These are phyloP conservation scores for Paramecium sonneborni DNA, from an alignment of 73 alveolate species.

Conservation along the genomic window DNA sequence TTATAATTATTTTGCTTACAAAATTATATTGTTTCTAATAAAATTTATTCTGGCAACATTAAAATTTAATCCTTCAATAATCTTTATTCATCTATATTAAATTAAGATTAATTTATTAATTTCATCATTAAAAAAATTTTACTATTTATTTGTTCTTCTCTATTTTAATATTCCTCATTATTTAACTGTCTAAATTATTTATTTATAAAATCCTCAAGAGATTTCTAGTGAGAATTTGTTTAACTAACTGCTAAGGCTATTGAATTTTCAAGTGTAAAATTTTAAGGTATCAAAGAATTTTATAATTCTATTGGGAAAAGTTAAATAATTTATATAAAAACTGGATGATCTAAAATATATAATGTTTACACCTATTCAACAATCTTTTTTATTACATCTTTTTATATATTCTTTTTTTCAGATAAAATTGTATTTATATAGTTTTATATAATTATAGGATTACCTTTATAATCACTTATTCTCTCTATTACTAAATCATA, in stretches of 20 bases:
- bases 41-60: not conserved
- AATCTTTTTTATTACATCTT: not conserved
- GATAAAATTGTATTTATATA: not conserved
- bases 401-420: not conserved
- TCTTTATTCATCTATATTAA: not conserved
- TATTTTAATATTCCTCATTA: not conserved
- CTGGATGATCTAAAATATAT: not conserved
- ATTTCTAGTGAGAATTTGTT: not conserved
- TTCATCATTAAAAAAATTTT: not conserved
- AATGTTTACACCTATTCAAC: not conserved
- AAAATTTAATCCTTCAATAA: not conserved
- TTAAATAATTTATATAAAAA: not conserved
- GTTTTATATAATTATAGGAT: not conserved
- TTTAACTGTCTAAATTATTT: not conserved
- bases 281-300: not conserved
- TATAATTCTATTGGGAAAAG: not conserved
- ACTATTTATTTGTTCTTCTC: not conserved
- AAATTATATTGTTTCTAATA: not conserved
- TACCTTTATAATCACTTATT: not conserved
- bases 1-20: not conserved
- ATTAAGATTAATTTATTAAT: not conserved
- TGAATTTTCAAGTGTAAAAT: not conserved
- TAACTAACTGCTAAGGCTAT: not conserved
- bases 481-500: not conserved
- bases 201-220: not conserved